Evolutionary conservation across 305 asterid genomes (phyloP).

Genomic region (Solanum chacoense): DNA sequence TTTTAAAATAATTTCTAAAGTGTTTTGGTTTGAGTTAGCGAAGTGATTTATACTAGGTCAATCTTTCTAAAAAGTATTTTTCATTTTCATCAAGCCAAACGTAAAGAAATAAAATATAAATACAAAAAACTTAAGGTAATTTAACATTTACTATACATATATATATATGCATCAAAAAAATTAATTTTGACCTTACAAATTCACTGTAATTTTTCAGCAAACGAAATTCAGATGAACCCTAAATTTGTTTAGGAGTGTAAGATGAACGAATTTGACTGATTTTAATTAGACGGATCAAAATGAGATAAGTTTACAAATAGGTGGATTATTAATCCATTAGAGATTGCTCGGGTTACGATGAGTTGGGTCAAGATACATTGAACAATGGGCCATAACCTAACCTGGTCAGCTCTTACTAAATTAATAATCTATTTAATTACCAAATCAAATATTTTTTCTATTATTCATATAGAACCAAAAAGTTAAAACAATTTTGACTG

Average conservation of each 20-base stretch:
- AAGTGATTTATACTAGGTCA: too few species aligned
- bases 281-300: not conserved
- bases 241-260: not conserved
- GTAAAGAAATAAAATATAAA: too few species aligned
- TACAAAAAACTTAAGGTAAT: not conserved
- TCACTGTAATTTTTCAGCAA: not conserved
- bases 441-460: not conserved
- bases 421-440: not conserved
- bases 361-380: not conserved
- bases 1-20: not conserved
- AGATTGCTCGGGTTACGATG: not conserved
- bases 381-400: not conserved
- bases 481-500: not conserved
- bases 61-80: too few species aligned
- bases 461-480: not conserved
- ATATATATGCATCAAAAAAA: not conserved
- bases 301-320: not conserved
- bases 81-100: not conserved
- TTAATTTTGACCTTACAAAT: not conserved
- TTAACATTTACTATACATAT: too few species aligned
- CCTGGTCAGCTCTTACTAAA: not conserved
- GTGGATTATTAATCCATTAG: not conserved
- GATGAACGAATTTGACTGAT: not conserved
- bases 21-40: not conserved
- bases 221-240: not conserved